A percentile compares a stretch with the other conserved stretches of the same genome.
Evolutionary conservation across 116 monocot species (phyloP).

Genomic region (Phalaenopsis hybrid): DNA sequence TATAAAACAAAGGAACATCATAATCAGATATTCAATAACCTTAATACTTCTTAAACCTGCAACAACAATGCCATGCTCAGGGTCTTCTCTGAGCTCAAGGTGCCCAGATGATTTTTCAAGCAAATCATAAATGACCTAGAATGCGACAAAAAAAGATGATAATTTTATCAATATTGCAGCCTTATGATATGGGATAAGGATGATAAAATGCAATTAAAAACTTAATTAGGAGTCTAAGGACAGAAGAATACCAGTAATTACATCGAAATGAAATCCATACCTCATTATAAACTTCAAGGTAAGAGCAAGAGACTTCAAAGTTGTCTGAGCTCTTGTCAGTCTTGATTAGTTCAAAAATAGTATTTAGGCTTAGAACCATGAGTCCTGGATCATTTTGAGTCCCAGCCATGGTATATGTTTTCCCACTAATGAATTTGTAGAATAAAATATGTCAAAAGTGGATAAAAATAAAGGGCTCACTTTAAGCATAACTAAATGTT

Average conservation of each 20-base stretch:
- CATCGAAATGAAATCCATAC: constrained; percentile 26
- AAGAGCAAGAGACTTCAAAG: constrained; percentile 94
- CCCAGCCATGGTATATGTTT: constrained; percentile 99
- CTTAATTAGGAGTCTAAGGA: neutral
- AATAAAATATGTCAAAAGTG: neutral
- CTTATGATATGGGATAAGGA: neutral
- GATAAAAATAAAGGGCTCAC: neutral
- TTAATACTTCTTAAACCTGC: constrained; percentile 91
- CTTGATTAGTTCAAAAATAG: constrained; percentile 94
- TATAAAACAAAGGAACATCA: neutral
- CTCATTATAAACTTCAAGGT: constrained; percentile 98
- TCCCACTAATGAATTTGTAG: constrained; percentile 58
- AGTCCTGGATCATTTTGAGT: constrained; percentile 86
- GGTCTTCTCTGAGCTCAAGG: constrained; percentile 96
- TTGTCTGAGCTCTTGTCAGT: constrained; percentile 59
- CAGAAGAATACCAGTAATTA: neutral
- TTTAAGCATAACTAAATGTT: neutral
- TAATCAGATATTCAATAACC: constrained; percentile 27
- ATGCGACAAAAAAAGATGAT: constrained; percentile 13
- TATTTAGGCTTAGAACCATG: constrained; percentile 95
- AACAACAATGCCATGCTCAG: constrained; percentile 79
- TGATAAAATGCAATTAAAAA: neutral
- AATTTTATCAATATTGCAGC: constrained; percentile 1
- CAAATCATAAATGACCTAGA: constrained; percentile 96
- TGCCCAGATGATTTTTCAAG: constrained; percentile 94